A percentile compares a stretch with the other conserved stretches of the same genome.
These are phyloP conservation scores for Mrakia gelida DNA, from an alignment of 768 basidiomycete species.

Conservation along the genomic window DNA sequence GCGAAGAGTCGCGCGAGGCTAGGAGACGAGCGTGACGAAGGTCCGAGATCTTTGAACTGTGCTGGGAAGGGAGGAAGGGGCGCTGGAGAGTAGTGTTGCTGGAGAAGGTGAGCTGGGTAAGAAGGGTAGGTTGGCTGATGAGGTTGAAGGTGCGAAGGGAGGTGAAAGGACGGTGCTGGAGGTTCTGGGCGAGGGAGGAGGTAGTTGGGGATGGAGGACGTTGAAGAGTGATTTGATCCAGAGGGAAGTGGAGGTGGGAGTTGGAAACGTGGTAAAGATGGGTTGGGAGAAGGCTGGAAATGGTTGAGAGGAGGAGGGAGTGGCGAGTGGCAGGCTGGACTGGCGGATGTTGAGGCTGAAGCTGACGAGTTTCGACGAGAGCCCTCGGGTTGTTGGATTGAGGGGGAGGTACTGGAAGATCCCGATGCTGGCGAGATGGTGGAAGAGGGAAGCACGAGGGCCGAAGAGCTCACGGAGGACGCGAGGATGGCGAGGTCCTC, in stretches of 20 bases:
- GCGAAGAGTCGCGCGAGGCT: neutral
- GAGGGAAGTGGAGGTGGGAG: neutral
- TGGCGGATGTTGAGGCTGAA: neutral
- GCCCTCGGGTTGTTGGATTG: neutral
- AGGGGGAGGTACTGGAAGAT: neutral
- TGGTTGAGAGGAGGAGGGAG: neutral
- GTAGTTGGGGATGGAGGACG: constrained; percentile 7
- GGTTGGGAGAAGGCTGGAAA: neutral
- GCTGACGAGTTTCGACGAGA: neutral
- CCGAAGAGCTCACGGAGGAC: neutral
- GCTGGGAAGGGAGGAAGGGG: neutral
- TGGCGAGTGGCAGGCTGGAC: neutral
- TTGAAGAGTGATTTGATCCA: neutral
- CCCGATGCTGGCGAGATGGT: neutral
- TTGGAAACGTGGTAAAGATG: constrained; percentile 1
- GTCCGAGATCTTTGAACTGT: constrained; percentile 12
- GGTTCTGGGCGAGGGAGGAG: constrained; percentile 1
- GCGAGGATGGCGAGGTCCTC: constrained; percentile 4
- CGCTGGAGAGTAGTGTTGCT: neutral
- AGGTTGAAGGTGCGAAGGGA: neutral
- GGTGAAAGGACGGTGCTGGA: neutral
- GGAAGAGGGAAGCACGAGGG: neutral
- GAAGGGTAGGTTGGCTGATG: neutral
- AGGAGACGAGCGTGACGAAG: neutral
- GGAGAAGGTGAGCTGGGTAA: neutral